Conservation (phyloP, 2,329 filamentous ascomycete genomes). For the Fusarium brachygibbosum region DNA sequence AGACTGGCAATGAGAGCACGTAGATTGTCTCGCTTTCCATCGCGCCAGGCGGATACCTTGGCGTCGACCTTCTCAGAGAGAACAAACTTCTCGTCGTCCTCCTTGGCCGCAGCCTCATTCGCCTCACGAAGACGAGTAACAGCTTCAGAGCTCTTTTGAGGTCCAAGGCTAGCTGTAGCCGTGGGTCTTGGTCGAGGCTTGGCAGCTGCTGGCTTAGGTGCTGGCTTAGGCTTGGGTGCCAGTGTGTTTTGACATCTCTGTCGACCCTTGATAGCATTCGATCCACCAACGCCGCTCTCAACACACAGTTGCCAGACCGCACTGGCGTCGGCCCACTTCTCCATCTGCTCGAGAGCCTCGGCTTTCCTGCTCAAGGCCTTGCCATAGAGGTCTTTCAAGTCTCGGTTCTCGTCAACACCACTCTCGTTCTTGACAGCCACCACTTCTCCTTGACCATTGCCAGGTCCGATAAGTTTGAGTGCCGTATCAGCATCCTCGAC, state of each 20-base stretch:
- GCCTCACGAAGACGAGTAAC: constrained; percentile 86
- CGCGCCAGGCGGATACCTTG: constrained; percentile 82
- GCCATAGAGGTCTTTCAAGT: constrained; percentile 93
- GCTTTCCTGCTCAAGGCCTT: constrained; percentile 96
- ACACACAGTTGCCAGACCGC: constrained; percentile 86
- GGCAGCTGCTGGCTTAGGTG: constrained; percentile 61
- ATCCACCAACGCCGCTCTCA: constrained; percentile 86
- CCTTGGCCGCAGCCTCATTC: constrained; percentile 85
- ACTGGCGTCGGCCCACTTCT: constrained; percentile 90
- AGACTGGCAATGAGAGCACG: constrained; percentile 88
- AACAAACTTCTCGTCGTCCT: constrained; percentile 93
- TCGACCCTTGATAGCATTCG: constrained; percentile 85
- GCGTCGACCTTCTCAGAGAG: constrained; percentile 89
- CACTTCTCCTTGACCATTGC: constrained; percentile 82
- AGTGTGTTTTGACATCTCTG: constrained; percentile 90
- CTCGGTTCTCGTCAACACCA: constrained; percentile 74
- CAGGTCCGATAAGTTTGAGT: constrained; percentile 81
- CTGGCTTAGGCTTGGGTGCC: constrained; percentile 73
- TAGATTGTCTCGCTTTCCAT: constrained; percentile 92
- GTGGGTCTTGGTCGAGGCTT: constrained; percentile 63
- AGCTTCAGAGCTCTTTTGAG: constrained; percentile 75
- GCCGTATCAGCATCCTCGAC: constrained; percentile 87
- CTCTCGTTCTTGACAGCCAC: constrained; percentile 75
- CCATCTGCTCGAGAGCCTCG: constrained; percentile 94
- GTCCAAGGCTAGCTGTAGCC: constrained; percentile 56